Conservation (phyloP, 495 filamentous ascomycete genomes). For the Neurospora tetraspora region DNA sequence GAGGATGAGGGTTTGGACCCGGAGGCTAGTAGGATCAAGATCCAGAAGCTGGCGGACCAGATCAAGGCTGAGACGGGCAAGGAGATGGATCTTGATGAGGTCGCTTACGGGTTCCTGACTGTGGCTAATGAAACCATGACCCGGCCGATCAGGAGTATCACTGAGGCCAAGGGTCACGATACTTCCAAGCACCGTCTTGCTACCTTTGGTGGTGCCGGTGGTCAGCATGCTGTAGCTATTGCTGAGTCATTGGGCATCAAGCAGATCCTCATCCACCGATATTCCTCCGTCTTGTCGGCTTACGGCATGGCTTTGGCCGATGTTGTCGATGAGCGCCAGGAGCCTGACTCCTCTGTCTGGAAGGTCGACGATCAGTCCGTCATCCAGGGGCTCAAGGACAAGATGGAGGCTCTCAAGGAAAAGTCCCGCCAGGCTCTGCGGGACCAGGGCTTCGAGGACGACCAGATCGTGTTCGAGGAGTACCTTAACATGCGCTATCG, state of each 20-base stretch:
- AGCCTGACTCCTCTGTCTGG: constrained; percentile 81
- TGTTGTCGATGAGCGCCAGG: constrained; percentile 86
- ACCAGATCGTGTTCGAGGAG: constrained; percentile 69
- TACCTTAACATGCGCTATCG: constrained; percentile 86
- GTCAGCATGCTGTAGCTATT: constrained; percentile 94
- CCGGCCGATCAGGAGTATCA: constrained; percentile 81
- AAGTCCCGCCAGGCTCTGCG: constrained; percentile 54
- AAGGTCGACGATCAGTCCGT: constrained; percentile 38
- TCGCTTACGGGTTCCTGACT: constrained; percentile 82
- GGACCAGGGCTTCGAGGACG: constrained; percentile 66
- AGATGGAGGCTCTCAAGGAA: constrained; percentile 54
- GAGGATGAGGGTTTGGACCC: constrained; percentile 81
- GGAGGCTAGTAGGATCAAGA: constrained; percentile 63
- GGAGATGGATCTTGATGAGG: constrained; percentile 74
- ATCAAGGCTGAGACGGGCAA: constrained; percentile 62
- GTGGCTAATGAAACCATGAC: constrained; percentile 97
- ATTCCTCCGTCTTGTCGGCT: constrained; percentile 89
- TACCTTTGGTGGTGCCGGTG: constrained; percentile 90
- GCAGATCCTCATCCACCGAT: constrained; percentile 81
- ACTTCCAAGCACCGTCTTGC: constrained; percentile 82
- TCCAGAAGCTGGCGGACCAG: constrained; percentile 65
- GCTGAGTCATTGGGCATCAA: constrained; percentile 78
- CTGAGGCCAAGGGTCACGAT: constrained; percentile 88
- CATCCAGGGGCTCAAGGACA: constrained; percentile 40
- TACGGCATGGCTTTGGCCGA: constrained; percentile 97